Percentiles rank a stretch among this genome's conserved stretches.
phyloP scores from a whole-genome alignment of 1,284 basidiomycete species.

The Ganoderma boninense region DNA sequence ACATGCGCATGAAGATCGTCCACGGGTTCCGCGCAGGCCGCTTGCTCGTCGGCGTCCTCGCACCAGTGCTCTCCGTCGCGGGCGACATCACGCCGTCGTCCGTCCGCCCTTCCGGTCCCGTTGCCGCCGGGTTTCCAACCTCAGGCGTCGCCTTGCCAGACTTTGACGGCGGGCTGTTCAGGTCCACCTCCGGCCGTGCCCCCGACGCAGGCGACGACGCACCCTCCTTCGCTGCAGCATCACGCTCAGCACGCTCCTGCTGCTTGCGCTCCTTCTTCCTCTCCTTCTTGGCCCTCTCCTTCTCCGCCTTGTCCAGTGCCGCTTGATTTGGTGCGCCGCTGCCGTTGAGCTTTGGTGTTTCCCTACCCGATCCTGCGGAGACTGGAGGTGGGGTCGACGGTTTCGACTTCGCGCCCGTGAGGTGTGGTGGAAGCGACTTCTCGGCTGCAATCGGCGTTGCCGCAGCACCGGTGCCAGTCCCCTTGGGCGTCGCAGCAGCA shows the following conservation, averaged over 20 bases:
- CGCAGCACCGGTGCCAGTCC: constrained; percentile 23
- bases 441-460: constrained; percentile 37
- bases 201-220: constrained; percentile 32
- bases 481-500: constrained; percentile 42
- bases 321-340: constrained; percentile 37
- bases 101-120: constrained; percentile 40
- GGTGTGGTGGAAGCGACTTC: constrained; percentile 37
- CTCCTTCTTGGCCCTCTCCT: constrained; percentile 62
- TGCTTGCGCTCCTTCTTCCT: constrained; percentile 67
- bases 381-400: constrained; percentile 41
- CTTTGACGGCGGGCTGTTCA: constrained; percentile 38
- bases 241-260: constrained; percentile 53
- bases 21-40: constrained; percentile 77
- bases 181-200: constrained; percentile 32
- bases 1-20: constrained; percentile 86
- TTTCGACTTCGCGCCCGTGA: constrained; percentile 40
- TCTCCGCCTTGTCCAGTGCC: constrained; percentile 51
- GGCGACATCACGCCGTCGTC: constrained; percentile 59
- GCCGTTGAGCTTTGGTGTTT: constrained; percentile 49
- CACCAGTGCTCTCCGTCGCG: constrained; percentile 65
- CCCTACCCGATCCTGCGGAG: constrained; percentile 42
- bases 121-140: constrained; percentile 32
- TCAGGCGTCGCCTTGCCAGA: constrained; percentile 55
- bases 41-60: constrained; percentile 70
- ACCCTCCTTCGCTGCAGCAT: constrained; percentile 46